Evolutionary conservation across 345 rosid species (phyloP).

Genomic region (Eutrema yunnanense): DNA sequence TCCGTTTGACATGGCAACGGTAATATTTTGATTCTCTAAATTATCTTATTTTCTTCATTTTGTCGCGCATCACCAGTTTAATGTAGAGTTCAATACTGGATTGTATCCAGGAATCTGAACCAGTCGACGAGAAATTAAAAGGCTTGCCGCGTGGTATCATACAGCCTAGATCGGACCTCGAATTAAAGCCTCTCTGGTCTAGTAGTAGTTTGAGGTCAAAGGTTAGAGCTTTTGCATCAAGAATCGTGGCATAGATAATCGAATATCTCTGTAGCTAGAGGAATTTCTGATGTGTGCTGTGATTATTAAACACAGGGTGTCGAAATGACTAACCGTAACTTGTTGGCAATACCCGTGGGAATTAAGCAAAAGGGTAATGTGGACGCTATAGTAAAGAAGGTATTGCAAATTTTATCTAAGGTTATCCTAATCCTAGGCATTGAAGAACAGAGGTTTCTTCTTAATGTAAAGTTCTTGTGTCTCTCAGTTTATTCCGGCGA

Average conservation of each 20-base stretch:
- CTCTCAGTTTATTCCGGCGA: conserved; percentile 90
- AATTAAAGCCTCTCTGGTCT: conserved; percentile 88
- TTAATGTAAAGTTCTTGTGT: conserved; percentile 38
- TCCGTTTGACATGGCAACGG: conserved; percentile 56
- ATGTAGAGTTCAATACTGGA: not conserved
- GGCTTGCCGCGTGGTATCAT: conserved; percentile 73
- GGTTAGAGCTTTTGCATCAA: conserved; percentile 42
- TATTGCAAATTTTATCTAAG: conserved; percentile 25
- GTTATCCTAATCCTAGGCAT: not conserved
- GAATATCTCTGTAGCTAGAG: not conserved
- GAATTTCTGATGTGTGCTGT: conserved; percentile 5
- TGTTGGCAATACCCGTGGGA: conserved; percentile 92
- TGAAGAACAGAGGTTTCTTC: not conserved
- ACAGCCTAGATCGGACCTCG: conserved; percentile 69
- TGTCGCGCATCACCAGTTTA: not conserved
- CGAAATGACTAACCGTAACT: conserved; percentile 38
- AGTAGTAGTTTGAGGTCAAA: conserved; percentile 55
- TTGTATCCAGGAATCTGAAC: conserved; percentile 42
- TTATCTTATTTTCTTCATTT: not conserved
- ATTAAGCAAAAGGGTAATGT: conserved; percentile 78
- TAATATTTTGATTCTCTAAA: conserved; percentile 17
- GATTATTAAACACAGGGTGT: conserved; percentile 30
- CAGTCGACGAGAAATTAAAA: conserved; percentile 35
- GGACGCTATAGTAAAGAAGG: conserved; percentile 72
- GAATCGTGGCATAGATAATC: not conserved